Base-by-base conservation (phyloP, 225 moss, liverwort and hornwort genomes). In the Takakia lepidozioides region DNA sequence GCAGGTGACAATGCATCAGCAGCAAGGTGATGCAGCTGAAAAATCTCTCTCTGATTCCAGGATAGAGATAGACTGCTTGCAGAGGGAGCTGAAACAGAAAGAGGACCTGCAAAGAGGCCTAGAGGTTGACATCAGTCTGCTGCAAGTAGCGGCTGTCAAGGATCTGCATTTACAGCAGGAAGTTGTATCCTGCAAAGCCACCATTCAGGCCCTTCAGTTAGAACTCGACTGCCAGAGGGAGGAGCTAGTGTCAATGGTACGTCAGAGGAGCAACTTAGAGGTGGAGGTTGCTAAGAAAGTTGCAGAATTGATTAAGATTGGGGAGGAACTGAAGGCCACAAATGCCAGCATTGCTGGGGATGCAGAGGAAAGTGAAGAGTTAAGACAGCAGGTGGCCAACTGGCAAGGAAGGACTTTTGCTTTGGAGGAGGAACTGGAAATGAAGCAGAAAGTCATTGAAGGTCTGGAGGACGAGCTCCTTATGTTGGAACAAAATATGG, bases 341-440 rank as follows among this genome's bases (percentile, higher is more conserved):
- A 65, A 34, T 29, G 32, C 46, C 15, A 43, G 43, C 20, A 65
- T 69, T 51, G 72, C 58, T 7, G 55, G 44, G 42, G 59, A 55
- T 59, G n/a, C 65, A 35, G 36, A 49, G 24, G 62, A 73, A 48
- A 73, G 65, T 62, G 52, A 66, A 16, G 74, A 80, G 41, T 22
- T 48, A 23, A 47, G 56, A 41, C 67, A 56, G 29, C 61, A 68
- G 39, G 58, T 51, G 36, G 38, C 58, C n/a, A 60, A 46, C 59
- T 71, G 76, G 74, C 65, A 70, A 62, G 61, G 36, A 27, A 76
- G 66, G 51, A 78, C 68, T 43, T 70, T 56, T 19, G 67, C 56
- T 29, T 35, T 88, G 44, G 85, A 85, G 51, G 78, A 65, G 20
- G 88, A 88, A 71, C 66, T 92, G 4, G 88, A 85, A 58, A 78